A percentile compares a stretch with the other conserved stretches of the same genome.
Conservation (phyloP, 2,329 filamentous ascomycete genomes). For the Fusarium nodosum region DNA sequence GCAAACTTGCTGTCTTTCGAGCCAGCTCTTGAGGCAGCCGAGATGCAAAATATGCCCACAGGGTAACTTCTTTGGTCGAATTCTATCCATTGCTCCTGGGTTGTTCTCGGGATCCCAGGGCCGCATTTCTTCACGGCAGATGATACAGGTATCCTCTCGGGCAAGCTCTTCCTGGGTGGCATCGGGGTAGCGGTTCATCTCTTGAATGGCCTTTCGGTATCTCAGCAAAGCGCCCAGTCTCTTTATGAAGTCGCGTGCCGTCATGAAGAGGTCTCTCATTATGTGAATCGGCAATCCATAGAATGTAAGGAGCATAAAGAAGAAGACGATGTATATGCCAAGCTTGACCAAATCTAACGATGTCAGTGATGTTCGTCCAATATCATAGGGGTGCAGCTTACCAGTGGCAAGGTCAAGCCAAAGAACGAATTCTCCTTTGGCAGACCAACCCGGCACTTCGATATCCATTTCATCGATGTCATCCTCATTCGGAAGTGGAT, state of each 20-base stretch:
- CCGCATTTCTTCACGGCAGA: conserved; percentile 96
- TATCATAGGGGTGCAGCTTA: conserved; percentile 57
- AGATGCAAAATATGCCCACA: conserved; percentile 97
- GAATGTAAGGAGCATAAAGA: conserved; percentile 91
- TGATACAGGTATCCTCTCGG: conserved; percentile 94
- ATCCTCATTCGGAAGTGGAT: conserved; percentile 73
- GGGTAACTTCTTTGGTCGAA: conserved; percentile 93
- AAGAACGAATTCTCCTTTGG: conserved; percentile 93
- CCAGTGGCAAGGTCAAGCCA: conserved; percentile 87
- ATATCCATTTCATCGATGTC: conserved; percentile 94
- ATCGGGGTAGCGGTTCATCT: conserved; percentile 96
- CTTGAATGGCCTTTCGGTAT: conserved; percentile 90
- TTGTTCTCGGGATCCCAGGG: conserved; percentile 74
- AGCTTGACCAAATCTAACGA: conserved; percentile 89
- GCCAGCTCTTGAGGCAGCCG: conserved; percentile 94
- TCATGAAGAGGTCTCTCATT: conserved; percentile 94
- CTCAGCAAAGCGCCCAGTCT: conserved; percentile 88
- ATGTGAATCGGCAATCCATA: conserved; percentile 98
- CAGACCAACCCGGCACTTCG: conserved; percentile 95
- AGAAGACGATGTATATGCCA: conserved; percentile 90
- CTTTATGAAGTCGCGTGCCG: conserved; percentile 90
- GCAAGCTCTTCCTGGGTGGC: conserved; percentile 87
- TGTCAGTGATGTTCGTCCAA: conserved; percentile 33
- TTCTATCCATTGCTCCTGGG: conserved; percentile 82
- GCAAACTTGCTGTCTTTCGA: conserved; percentile 96